Base-by-base conservation (phyloP, 257 asterid genomes). In the Oldenlandia corymbosa region DNA sequence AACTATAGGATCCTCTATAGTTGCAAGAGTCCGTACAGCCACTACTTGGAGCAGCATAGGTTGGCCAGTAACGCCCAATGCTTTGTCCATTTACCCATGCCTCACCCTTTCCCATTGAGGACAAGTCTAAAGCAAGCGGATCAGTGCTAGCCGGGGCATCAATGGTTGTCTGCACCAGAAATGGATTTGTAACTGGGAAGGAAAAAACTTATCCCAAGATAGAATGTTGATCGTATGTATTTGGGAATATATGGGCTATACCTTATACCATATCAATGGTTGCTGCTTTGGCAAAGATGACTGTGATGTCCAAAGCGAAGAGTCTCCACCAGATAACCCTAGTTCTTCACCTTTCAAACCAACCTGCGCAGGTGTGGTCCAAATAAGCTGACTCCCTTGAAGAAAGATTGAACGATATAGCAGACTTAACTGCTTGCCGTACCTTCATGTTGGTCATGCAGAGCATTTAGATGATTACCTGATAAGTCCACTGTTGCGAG, bases 71-170 rank as follows among this genome's bases (percentile, higher is more conserved):
- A 24, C 96, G 98, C 30, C 98, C 98, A 7, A 91, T 84, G 88
- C 98, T 77, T 69, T 88, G 83, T 34, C 98, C 96, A 14, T 91
- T 91, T 60, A 91, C 85, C 98, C 98, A 91, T 52, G 98, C 98
- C 58, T 83, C 83, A 1, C 98, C 97, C 73, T 91, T 91, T 23
- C 95, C 98, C 83, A 84, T 61, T 16, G 96, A 88, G 0, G 84
- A 86, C 47, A 86, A 77, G 82, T 91, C 96, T 63, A 91, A 17
- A 12, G 94, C 92, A 32, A 86, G 49, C 0, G 98, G 98, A 65
- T 78, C 82, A 72, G 76, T 72, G 42, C 96, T 90, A 21, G 75
- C 68, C 20, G 96, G 93, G 48, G 96, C 84, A 71, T 81, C 88
- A 57, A 88, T 80, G 30, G 41, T 78, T 14, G 94, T 76, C 98